These are phyloP conservation scores for Hibiscus syriacus DNA, from an alignment of 345 rosid genomes.

Conservation along the genomic window DNA sequence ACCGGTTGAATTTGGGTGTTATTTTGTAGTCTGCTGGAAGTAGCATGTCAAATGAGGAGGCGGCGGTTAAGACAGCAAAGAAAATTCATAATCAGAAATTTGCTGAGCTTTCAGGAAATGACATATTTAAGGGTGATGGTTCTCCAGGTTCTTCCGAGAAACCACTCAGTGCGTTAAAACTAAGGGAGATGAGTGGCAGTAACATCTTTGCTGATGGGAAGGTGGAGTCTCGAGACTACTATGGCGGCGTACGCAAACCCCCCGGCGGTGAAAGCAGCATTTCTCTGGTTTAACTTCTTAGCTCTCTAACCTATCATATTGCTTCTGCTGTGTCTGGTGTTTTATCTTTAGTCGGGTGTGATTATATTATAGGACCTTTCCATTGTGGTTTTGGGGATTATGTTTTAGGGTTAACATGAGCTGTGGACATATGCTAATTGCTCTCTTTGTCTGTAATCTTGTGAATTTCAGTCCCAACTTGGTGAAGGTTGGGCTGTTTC, in stretches of 20 bases:
- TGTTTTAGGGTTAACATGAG: slow-evolving; percentile 30
- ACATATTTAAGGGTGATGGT: slow-evolving; percentile 70
- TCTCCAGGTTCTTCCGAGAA: slow-evolving; percentile 53
- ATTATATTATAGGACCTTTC: slow-evolving; percentile 35
- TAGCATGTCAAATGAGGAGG: slow-evolving; percentile 29
- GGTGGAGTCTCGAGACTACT: slow-evolving; percentile 76
- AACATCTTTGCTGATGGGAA: slow-evolving; percentile 89
- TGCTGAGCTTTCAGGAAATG: slow-evolving; percentile 75
- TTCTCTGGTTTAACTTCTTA: slow-evolving; percentile 60
- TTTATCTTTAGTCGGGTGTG: slow-evolving; percentile 31
- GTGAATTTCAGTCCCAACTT: not conserved
- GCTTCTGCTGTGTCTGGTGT: slow-evolving; percentile 21
- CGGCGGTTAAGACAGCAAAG: slow-evolving; percentile 68
- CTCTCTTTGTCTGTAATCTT: slow-evolving; percentile 3
- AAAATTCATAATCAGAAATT: slow-evolving; percentile 74
- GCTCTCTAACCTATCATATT: slow-evolving; percentile 28
- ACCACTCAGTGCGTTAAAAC: slow-evolving; percentile 56
- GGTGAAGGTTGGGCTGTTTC: slow-evolving; percentile 4
- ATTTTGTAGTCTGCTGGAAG: slow-evolving; percentile 42
- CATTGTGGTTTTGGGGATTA: slow-evolving; percentile 32
- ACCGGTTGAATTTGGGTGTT: slow-evolving; percentile 1
- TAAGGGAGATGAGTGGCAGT: slow-evolving; percentile 75
- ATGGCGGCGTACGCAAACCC: slow-evolving; percentile 97
- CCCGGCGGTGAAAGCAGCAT: slow-evolving; percentile 98
- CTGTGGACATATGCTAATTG: slow-evolving; percentile 2